These are phyloP conservation scores for Dendrobium officinale DNA, from an alignment of 106 monocot species.

Conservation along the genomic window DNA sequence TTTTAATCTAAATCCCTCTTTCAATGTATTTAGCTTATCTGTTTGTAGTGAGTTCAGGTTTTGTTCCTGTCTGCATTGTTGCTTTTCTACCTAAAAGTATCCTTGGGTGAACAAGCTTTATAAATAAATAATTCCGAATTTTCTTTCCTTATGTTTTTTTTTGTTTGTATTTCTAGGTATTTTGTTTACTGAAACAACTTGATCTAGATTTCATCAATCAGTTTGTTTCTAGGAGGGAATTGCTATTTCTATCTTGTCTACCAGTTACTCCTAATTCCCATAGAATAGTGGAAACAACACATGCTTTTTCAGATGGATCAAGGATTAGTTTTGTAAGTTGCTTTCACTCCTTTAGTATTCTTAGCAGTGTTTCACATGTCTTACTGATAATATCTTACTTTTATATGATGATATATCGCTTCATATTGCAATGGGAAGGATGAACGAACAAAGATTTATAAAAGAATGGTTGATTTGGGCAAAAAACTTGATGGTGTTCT, in stretches of 20 bases:
- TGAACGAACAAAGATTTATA: conserved; percentile 62
- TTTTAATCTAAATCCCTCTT: not conserved
- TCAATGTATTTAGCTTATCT: not conserved
- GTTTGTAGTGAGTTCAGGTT: not conserved
- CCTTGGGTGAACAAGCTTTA: not conserved
- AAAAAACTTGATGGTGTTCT: conserved; percentile 47
- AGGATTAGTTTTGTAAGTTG: conserved; percentile 49
- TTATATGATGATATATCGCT: not conserved
- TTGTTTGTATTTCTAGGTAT: conserved; percentile 39
- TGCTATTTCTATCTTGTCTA: conserved; percentile 67
- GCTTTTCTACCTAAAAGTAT: conserved; percentile 3
- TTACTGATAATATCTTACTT: conserved; percentile 1
- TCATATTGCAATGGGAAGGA: conserved; percentile 34
- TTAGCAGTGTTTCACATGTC: not conserved
- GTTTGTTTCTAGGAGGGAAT: conserved; percentile 46
- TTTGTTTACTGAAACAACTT: conserved; percentile 55
- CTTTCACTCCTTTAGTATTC: not conserved
- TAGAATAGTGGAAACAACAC: conserved; percentile 47
- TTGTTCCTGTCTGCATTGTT: not conserved
- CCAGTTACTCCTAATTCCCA: conserved; percentile 77
- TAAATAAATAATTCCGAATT: not conserved
- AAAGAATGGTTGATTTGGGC: conserved; percentile 41
- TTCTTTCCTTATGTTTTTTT: not conserved
- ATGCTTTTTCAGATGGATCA: conserved; percentile 39
- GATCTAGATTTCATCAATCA: conserved; percentile 51